Conservation (phyloP, 2,329 filamentous ascomycete genomes). For the Davidsoniella neocaledoniae region DNA sequence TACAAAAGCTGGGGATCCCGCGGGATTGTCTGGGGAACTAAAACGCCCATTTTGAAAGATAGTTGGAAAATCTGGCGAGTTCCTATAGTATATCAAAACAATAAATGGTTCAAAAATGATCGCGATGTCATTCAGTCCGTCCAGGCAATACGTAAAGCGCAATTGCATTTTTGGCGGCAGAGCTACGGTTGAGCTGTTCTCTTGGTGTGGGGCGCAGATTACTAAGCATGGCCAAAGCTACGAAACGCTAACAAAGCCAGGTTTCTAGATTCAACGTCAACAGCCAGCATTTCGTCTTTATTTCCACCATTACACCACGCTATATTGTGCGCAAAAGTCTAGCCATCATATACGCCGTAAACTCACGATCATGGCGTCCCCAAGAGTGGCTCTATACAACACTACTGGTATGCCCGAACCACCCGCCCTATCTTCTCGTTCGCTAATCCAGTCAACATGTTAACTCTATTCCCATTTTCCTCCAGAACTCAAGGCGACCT, state of each 20-base stretch:
- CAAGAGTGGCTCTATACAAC: conserved; percentile 45
- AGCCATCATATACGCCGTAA: too few species aligned
- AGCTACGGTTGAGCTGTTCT: background rate
- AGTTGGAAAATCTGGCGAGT: too few species aligned
- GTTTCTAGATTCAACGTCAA: too few species aligned
- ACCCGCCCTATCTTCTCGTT: background rate
- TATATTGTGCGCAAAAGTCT: too few species aligned
- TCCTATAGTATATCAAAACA: too few species aligned
- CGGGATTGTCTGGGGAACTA: conserved; percentile 70
- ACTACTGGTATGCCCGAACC: conserved; percentile 3
- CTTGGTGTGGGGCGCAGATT: too few species aligned
- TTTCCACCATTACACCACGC: too few species aligned
- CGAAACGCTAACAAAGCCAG: too few species aligned
- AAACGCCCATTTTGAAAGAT: background rate
- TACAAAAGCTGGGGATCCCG: conserved; percentile 97
- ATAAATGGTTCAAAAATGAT: too few species aligned
- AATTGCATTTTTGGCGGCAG: background rate
- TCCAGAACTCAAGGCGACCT: conserved; percentile 86
- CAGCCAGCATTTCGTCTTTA: too few species aligned
- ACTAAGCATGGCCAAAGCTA: too few species aligned
- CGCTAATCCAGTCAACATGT: background rate
- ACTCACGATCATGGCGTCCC: conserved; percentile 18
- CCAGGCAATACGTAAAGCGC: background rate
- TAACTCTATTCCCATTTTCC: conserved; percentile 2
- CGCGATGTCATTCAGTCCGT: too few species aligned